Evolutionary conservation across 371 early-diverging fungal species (phyloP).

Genomic region (Mucor irregularis): DNA sequence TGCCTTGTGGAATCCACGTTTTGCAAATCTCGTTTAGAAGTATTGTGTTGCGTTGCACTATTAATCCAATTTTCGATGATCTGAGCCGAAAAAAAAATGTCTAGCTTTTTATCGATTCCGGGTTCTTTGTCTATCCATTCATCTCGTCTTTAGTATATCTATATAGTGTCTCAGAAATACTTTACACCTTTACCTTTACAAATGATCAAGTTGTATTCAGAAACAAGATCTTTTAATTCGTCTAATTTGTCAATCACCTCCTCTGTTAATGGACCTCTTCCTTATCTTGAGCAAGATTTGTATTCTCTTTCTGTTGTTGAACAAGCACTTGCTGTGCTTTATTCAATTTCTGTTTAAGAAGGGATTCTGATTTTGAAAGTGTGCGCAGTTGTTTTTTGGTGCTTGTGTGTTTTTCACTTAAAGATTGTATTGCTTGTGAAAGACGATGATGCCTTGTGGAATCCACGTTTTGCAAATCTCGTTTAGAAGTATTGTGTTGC

Average conservation of each 20-base stretch:
- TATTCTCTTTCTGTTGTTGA: neutral
- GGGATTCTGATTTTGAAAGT: neutral
- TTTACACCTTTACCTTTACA: neutral
- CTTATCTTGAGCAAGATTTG: conserved; percentile 1
- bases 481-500: conserved; percentile 12
- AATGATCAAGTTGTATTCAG: neutral
- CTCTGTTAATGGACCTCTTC: conserved; percentile 11
- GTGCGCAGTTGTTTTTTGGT: neutral
- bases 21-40: conserved; percentile 12
- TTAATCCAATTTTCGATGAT: conserved; percentile 15
- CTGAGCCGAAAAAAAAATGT: conserved; percentile 6
- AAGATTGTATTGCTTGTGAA: neutral
- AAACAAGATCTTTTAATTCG: conserved; percentile 3
- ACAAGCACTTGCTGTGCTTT: too few species aligned
- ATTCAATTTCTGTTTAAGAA: too few species aligned
- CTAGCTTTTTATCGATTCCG: too few species aligned
- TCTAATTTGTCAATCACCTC: neutral
- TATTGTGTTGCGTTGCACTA: conserved; percentile 14
- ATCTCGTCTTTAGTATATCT: too few species aligned
- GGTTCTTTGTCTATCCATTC: too few species aligned
- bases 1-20: conserved; percentile 4
- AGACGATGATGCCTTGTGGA: neutral
- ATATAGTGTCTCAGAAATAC: too few species aligned
- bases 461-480: conserved; percentile 14
- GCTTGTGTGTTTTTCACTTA: neutral